These are phyloP conservation scores for Polysphondylium violaceum DNA, from an alignment of 78 protist species.

Conservation along the genomic window DNA sequence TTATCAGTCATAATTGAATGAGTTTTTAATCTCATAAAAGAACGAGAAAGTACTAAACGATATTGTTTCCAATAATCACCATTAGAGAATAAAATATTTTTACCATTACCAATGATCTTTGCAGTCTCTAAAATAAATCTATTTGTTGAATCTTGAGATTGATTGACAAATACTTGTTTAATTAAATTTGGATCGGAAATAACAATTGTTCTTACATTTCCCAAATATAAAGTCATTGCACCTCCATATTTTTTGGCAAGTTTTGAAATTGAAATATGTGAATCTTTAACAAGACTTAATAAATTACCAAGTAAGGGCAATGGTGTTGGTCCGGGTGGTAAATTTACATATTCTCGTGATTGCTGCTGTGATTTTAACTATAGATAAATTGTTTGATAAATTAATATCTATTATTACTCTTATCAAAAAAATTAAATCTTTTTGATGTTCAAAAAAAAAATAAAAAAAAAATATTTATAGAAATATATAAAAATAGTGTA, in stretches of 20 bases:
- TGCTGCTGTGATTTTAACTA: neutral
- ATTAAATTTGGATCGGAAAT: slow-evolving; percentile 40
- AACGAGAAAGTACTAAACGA: neutral
- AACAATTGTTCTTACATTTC: slow-evolving; percentile 24
- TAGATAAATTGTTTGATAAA: too few species aligned
- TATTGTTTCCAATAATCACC: slow-evolving; percentile 71
- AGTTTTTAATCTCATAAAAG: slow-evolving; percentile 12
- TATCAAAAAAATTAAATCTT: too few species aligned
- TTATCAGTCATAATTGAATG: slow-evolving; percentile 17
- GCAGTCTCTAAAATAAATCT: slow-evolving; percentile 30
- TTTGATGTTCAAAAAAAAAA: neutral
- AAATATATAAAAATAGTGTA: neutral
- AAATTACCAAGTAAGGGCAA: slow-evolving; percentile 58
- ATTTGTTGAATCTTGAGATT: slow-evolving; percentile 37
- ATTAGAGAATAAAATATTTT: slow-evolving; percentile 50
- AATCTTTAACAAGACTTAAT: neutral
- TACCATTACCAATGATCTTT: slow-evolving; percentile 39
- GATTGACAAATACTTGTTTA: slow-evolving; percentile 47
- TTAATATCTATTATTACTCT: too few species aligned
- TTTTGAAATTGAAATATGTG: slow-evolving; percentile 45
- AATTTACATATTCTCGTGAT: neutral
- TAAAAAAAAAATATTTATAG: neutral
- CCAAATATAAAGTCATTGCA: slow-evolving; percentile 33
- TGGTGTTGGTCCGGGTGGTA: slow-evolving; percentile 59
- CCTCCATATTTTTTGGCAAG: slow-evolving; percentile 45